Conservation (phyloP, 495 filamentous ascomycete genomes). For the Trichocladium antarcticum region DNA sequence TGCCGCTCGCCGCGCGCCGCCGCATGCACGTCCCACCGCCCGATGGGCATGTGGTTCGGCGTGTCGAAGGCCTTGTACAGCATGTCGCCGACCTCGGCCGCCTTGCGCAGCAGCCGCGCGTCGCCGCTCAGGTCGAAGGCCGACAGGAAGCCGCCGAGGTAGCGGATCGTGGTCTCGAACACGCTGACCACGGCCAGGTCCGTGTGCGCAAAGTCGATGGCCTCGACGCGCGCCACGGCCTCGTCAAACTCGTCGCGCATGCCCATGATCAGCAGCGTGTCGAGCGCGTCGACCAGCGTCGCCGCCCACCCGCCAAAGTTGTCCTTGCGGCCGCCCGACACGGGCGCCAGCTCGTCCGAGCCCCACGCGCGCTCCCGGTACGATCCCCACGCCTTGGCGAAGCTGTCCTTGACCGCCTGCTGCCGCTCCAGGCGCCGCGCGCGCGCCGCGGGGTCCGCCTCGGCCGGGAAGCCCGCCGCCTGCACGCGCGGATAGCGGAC, state of each 20-base stretch:
- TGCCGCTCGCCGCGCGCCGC: conserved; percentile 62
- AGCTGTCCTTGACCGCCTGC: conserved; percentile 46
- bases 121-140: conserved; percentile 63
- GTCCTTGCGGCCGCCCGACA: conserved; percentile 41
- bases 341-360: conserved; percentile 57
- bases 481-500: background rate
- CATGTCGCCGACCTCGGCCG: conserved; percentile 62
- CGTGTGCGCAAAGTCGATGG: conserved; percentile 65
- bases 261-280: conserved; percentile 84
- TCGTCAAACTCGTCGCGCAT: conserved; percentile 70
- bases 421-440: background rate
- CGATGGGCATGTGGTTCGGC: conserved; percentile 65
- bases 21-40: conserved; percentile 56
- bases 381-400: conserved; percentile 57
- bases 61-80: conserved; percentile 75
- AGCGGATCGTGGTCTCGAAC: conserved; percentile 67
- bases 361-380: conserved; percentile 64
- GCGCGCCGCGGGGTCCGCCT: background rate
- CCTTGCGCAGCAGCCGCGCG: conserved; percentile 57
- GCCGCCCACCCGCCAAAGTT: conserved; percentile 72
- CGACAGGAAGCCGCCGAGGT: conserved; percentile 62
- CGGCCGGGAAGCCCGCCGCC: background rate
- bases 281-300: conserved; percentile 74
- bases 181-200: conserved; percentile 42
- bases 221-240: conserved; percentile 49